A percentile compares a stretch with the other conserved stretches of the same genome.
phyloP scores from a whole-genome alignment of 192 early-diverging fungal genomes.

The Coemansia javaensis region DNA sequence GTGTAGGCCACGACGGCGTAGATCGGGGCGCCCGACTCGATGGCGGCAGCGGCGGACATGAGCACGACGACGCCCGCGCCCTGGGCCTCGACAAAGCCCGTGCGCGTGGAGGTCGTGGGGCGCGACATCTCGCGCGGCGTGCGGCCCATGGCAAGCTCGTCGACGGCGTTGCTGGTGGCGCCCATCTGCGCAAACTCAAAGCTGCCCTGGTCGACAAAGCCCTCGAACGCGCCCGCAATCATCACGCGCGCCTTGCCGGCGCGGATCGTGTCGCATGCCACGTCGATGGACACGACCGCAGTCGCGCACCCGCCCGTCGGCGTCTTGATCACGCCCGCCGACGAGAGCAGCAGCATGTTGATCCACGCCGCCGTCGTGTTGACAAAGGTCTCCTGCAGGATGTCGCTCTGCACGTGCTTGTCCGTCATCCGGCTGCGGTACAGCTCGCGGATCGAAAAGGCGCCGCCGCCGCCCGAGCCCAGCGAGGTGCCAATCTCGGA shows the following conservation, averaged over 20 bases:
- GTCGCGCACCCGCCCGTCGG: slow-evolving; percentile 89
- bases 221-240: slow-evolving; percentile 90
- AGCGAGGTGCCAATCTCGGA: slow-evolving; percentile 85
- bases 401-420: slow-evolving; percentile 82
- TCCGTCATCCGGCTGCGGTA: slow-evolving; percentile 76
- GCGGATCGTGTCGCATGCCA: slow-evolving; percentile 85
- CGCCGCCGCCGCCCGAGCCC: slow-evolving; percentile 90
- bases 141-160: slow-evolving; percentile 79
- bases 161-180: slow-evolving; percentile 80
- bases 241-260: slow-evolving; percentile 89
- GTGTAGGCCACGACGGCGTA: slow-evolving; percentile 83
- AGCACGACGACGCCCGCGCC: slow-evolving; percentile 88
- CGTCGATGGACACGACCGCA: slow-evolving; percentile 84
- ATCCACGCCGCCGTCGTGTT: slow-evolving; percentile 75
- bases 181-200: slow-evolving; percentile 99
- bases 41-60: slow-evolving; percentile 80
- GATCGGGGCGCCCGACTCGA: slow-evolving; percentile 90
- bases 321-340: slow-evolving; percentile 81
- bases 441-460: slow-evolving; percentile 69
- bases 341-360: slow-evolving; percentile 91
- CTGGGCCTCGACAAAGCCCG: slow-evolving; percentile 94
- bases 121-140: slow-evolving; percentile 86
- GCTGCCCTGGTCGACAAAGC: slow-evolving; percentile 88
- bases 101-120: slow-evolving; percentile 77
- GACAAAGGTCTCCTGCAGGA: slow-evolving; percentile 88